Conservation (phyloP, 2,329 filamentous ascomycete species). For the Aspergillus ochraceoroseus region DNA sequence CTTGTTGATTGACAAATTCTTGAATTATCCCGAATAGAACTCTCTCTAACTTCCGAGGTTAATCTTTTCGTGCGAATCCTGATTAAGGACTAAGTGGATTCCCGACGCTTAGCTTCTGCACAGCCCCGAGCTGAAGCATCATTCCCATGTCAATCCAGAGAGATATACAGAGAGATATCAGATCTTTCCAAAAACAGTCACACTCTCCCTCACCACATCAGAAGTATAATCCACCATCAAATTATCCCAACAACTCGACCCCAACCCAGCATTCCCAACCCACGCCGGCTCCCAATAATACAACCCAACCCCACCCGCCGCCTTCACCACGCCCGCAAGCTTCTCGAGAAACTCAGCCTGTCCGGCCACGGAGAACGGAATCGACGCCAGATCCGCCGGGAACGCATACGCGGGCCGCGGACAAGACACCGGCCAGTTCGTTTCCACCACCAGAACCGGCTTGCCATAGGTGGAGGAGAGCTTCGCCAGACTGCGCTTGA, state of each 20-base stretch:
- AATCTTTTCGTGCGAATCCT: too few relatives aligned
- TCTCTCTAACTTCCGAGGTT: too few relatives aligned
- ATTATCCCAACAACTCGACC: slow-evolving; percentile 62
- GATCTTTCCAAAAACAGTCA: slow-evolving; percentile 54
- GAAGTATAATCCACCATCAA: slow-evolving; percentile 54
- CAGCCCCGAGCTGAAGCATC: slow-evolving; percentile 27
- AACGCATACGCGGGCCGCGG: slow-evolving; percentile 55
- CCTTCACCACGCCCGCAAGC: slow-evolving; percentile 54
- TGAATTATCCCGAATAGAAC: too few relatives aligned
- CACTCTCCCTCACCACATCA: slow-evolving; percentile 53
- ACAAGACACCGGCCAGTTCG: slow-evolving; percentile 64
- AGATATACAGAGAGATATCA: slow-evolving; percentile 21
- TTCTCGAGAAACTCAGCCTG: slow-evolving; percentile 59
- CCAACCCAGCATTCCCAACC: slow-evolving; percentile 60
- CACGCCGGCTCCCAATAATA: slow-evolving; percentile 74
- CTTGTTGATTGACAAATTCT: too few relatives aligned
- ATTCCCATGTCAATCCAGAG: not conserved
- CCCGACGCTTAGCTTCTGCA: slow-evolving; percentile 20
- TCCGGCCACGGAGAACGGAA: slow-evolving; percentile 60
- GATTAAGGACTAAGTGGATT: slow-evolving; percentile 12
- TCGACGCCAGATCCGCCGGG: slow-evolving; percentile 55
- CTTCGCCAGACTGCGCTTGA: slow-evolving; percentile 54
- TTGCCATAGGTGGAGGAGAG: slow-evolving; percentile 61
- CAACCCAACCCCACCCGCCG: slow-evolving; percentile 54
- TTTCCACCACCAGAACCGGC: slow-evolving; percentile 64